Conservation (phyloP, 805 yeast genomes). For the Cyberlindnera maclurae region DNA sequence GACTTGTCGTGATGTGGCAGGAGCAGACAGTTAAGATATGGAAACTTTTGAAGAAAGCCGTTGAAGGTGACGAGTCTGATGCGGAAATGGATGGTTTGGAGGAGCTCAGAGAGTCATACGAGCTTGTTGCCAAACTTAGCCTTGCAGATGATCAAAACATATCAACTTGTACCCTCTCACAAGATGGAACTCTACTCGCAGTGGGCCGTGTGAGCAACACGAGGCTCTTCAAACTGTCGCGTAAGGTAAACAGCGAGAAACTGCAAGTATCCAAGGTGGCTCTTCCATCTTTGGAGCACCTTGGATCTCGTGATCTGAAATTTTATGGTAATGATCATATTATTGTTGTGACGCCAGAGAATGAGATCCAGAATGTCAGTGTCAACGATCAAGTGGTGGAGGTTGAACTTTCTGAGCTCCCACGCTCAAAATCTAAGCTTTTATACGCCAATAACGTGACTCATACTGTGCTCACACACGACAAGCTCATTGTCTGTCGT, state of each 20-base stretch:
- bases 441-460: slow-evolving; percentile 47
- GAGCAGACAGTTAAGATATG: slow-evolving; percentile 79
- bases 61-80: slow-evolving; percentile 18
- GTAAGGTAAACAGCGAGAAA: slow-evolving; percentile 27
- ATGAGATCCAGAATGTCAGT: slow-evolving; percentile 43
- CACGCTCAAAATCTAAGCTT: slow-evolving; percentile 27
- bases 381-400: slow-evolving; percentile 21
- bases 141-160: slow-evolving; percentile 77
- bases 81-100: slow-evolving; percentile 14
- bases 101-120: slow-evolving; percentile 34
- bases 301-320: slow-evolving; percentile 49
- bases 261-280: slow-evolving; percentile 48
- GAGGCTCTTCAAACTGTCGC: slow-evolving; percentile 59
- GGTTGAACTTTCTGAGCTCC: slow-evolving; percentile 34
- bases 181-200: slow-evolving; percentile 56
- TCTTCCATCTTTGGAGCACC: slow-evolving; percentile 28
- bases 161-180: slow-evolving; percentile 56
- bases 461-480: slow-evolving; percentile 38
- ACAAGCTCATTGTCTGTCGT: slow-evolving; percentile 49
- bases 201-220: slow-evolving; percentile 66
- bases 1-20: slow-evolving; percentile 68
- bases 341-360: slow-evolving; percentile 50
- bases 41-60: slow-evolving; percentile 40
- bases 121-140: slow-evolving; percentile 57
- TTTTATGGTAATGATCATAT: slow-evolving; percentile 42